phyloP scores from a whole-genome alignment of 352 stramenopile species.

The Phytopythium boreale region DNA sequence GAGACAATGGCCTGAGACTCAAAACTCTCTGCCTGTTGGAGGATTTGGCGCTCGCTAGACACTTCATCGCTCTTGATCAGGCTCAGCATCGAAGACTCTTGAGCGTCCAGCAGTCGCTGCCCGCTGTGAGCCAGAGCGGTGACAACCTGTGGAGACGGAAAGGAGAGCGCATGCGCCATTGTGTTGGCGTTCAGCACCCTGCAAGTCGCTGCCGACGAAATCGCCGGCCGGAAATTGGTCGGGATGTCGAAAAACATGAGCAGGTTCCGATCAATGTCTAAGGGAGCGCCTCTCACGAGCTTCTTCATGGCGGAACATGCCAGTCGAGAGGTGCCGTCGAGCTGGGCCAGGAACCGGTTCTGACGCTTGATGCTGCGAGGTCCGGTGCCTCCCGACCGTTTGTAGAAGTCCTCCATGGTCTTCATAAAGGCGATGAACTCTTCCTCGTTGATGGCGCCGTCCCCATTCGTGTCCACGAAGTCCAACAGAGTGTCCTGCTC shows the following conservation, averaged over 20 bases:
- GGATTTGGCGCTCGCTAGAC: slow-evolving; percentile 33
- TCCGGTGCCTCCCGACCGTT: slow-evolving; percentile 24
- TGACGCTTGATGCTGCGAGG: slow-evolving; percentile 20
- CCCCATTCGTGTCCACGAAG: slow-evolving; percentile 59
- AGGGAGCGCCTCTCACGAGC: slow-evolving; percentile 52
- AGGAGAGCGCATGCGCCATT: slow-evolving; percentile 65
- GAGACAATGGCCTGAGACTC: slow-evolving; percentile 73
- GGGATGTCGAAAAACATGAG: slow-evolving; percentile 79
- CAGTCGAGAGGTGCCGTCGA: slow-evolving; percentile 44
- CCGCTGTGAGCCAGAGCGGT: slow-evolving; percentile 37
- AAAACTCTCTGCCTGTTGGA: slow-evolving; percentile 49
- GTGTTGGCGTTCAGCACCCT: slow-evolving; percentile 49
- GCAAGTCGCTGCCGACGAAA: slow-evolving; percentile 53
- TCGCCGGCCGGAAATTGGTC: slow-evolving; percentile 68
- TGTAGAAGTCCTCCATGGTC: slow-evolving; percentile 51
- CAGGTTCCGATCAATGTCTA: slow-evolving; percentile 67
- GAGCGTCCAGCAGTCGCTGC: slow-evolving; percentile 18
- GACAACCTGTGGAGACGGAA: slow-evolving; percentile 66
- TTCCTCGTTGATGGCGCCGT: slow-evolving; percentile 61
- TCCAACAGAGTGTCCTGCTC: slow-evolving; percentile 70
- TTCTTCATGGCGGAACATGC: slow-evolving; percentile 78
- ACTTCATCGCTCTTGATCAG: slow-evolving; percentile 21
- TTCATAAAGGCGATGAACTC: slow-evolving; percentile 80
- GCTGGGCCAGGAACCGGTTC: slow-evolving; percentile 28
- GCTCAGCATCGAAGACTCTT: slow-evolving; percentile 24